A percentile compares a stretch with the other conserved stretches of the same genome.
Conservation (phyloP, 768 basidiomycete genomes). For the Mycena capillaripes region DNA sequence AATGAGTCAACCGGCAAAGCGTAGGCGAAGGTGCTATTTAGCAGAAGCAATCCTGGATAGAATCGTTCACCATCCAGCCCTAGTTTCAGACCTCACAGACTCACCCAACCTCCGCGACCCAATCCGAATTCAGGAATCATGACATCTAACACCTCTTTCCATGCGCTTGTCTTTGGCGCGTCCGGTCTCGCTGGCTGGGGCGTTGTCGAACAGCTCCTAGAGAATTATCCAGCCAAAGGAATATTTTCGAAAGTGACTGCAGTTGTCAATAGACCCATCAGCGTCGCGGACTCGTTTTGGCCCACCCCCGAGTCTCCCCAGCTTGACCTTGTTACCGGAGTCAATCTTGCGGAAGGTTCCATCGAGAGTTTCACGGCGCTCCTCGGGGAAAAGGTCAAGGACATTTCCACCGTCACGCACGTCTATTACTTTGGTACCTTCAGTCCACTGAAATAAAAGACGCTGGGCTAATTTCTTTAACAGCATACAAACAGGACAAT, state of each 20-base stretch:
- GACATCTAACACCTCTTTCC: not conserved
- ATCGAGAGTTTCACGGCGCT: conserved; percentile 19
- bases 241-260: conserved; percentile 32
- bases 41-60: no score
- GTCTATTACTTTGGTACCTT: conserved; percentile 33
- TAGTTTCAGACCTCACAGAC: no score
- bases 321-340: conserved; percentile 16
- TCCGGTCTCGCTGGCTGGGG: conserved; percentile 35
- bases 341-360: conserved; percentile 24
- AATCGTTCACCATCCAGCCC: no score
- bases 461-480: not conserved
- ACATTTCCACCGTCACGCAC: conserved; percentile 24
- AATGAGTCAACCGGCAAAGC: no score
- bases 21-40: no score
- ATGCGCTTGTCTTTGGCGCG: conserved; percentile 33
- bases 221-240: conserved; percentile 27
- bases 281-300: conserved; percentile 27
- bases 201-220: conserved; percentile 29
- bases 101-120: not conserved
- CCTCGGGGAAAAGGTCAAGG: conserved; percentile 15
- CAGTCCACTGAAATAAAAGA: not conserved
- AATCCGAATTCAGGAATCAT: not conserved
- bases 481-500: conserved; percentile 28
- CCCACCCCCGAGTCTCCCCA: conserved; percentile 18
- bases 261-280: conserved; percentile 26